Percentiles rank a stretch among this genome's conserved stretches.
Conservation (phyloP, 1,284 basidiomycete genomes). For the Ustilago shanxiensis region DNA sequence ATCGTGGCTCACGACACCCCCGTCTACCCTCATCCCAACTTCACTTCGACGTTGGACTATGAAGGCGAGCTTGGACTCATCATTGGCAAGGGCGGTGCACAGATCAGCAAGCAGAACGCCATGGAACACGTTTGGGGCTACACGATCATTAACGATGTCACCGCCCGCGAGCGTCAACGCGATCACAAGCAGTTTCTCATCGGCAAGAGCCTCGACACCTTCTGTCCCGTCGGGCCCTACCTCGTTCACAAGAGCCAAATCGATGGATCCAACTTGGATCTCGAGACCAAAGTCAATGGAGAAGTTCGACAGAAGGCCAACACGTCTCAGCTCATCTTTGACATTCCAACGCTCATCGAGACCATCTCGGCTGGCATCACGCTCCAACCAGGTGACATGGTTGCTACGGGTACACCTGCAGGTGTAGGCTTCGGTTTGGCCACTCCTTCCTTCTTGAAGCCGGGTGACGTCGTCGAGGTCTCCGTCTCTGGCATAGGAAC, state of each 20-base stretch:
- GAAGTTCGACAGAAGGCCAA: conserved; percentile 10
- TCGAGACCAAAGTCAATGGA: conserved; percentile 14
- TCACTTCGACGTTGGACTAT: conserved; percentile 10
- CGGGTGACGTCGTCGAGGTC: conserved; percentile 15
- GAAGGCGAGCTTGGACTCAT: conserved; percentile 19
- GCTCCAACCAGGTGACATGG: conserved; percentile 12
- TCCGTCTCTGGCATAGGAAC: conserved; percentile 9
- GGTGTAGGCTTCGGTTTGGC: conserved; percentile 10
- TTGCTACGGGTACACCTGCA: conserved; percentile 12
- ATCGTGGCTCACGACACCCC: conserved; percentile 12
- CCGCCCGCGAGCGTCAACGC: conserved; percentile 14
- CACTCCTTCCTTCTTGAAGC: conserved; percentile 10
- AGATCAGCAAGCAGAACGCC: conserved; percentile 8
- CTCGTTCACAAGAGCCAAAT: conserved; percentile 2
- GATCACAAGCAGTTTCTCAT: conserved; percentile 18
- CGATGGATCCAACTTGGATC: conserved; percentile 4
- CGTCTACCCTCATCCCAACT: conserved; percentile 6
- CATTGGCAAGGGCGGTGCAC: conserved; percentile 8
- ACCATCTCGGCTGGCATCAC: conserved; percentile 19
- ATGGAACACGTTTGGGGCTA: conserved; percentile 18
- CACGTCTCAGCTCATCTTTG: conserved; percentile 15
- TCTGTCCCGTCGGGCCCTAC: conserved; percentile 12
- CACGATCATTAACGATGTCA: conserved; percentile 18
- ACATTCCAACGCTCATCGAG: conserved; percentile 14
- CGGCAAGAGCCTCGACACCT: conserved; percentile 18